Conservation (phyloP, 1,284 basidiomycete species). For the Fomitopsis schrenkii region DNA sequence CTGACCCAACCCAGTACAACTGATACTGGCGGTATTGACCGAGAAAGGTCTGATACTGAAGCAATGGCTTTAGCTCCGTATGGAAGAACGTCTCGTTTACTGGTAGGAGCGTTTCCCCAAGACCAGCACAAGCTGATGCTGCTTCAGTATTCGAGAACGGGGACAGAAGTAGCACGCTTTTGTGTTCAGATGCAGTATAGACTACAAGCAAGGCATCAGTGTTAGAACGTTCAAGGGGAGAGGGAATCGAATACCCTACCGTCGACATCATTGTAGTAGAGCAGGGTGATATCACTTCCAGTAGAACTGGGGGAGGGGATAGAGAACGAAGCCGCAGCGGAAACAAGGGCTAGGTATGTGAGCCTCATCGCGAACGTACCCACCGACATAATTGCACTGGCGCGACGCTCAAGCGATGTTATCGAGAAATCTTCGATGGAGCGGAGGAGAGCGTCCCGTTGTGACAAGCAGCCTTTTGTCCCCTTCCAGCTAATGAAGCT, state of each 20-base stretch:
- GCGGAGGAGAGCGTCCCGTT: too few species aligned
- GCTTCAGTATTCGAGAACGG: conserved; percentile 14
- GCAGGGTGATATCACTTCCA: conserved; percentile 17
- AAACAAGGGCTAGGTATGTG: not conserved
- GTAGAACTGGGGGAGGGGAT: conserved; percentile 13
- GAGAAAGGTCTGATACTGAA: conserved; percentile 24
- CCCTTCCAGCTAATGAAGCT: too few species aligned
- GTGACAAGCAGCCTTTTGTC: too few species aligned
- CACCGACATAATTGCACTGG: too few species aligned
- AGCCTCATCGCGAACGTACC: not conserved
- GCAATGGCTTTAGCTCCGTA: conserved; percentile 19
- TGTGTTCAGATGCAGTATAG: conserved; percentile 15
- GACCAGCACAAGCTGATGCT: conserved; percentile 15
- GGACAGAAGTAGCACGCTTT: conserved; percentile 22
- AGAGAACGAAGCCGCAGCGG: conserved; percentile 8
- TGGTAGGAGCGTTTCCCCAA: conserved; percentile 24
- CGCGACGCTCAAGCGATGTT: too few species aligned
- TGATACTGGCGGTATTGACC: conserved; percentile 15
- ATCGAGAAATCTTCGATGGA: too few species aligned
- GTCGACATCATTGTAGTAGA: conserved; percentile 27
- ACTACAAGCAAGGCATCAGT: conserved; percentile 9
- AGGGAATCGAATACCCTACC: conserved; percentile 10
- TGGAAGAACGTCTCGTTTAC: conserved; percentile 22
- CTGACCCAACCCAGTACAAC: conserved; percentile 25
- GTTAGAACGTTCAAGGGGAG: not conserved